Base-by-base conservation (phyloP, 2,329 filamentous ascomycete species). In the Chrysosporium queenslandicum region DNA sequence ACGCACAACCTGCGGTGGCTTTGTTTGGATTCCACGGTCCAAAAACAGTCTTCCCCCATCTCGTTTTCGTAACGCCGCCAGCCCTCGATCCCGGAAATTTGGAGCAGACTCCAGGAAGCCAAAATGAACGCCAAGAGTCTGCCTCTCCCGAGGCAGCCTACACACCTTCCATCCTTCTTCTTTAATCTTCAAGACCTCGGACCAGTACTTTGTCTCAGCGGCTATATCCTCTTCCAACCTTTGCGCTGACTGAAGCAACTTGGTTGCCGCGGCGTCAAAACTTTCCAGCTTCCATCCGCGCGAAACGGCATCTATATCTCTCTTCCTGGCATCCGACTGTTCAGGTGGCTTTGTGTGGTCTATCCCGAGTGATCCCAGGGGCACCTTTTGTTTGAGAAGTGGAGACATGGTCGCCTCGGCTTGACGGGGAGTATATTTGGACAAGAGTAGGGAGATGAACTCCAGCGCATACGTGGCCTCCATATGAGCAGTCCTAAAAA, bases 81-180 rank as follows among this genome's bases (percentile, higher is more conserved):
- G 77, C n/a, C 89, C 89, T 27, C 82, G 83, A 57, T 84, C 71
- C 71, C 76, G 75, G 62, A 82, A 83, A 37, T 76, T 73, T 11
- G 73, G 70, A 14, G 74, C 73, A 46, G 80, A 78, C 72, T 96
- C 91, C 11, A 85, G 77, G 63, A 94, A 94, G 6, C 91, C 92
- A 68, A 91, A 96, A 57, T 86, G 82, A 32, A 97, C 91, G 18
- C 85, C 89, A 46, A 97, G 75, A 0, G 82, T 83, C 59, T 87
- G 81, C 46, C 77, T 76, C 59, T 91, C 83, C 5, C 82, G 75
- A 0, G 88, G 87, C 37, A 92, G 73, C 46, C 85, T 79, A 59
- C 85, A 91, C 16, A 97, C 74, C 18, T 86, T 83, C 91, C 92
- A 98, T 3, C 90, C 89, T 51, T 82, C 83, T 58, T 88, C 80